Evolutionary conservation across 2,329 filamentous ascomycete species (phyloP).

Genomic region (Pestalotiopsis sp.): DNA sequence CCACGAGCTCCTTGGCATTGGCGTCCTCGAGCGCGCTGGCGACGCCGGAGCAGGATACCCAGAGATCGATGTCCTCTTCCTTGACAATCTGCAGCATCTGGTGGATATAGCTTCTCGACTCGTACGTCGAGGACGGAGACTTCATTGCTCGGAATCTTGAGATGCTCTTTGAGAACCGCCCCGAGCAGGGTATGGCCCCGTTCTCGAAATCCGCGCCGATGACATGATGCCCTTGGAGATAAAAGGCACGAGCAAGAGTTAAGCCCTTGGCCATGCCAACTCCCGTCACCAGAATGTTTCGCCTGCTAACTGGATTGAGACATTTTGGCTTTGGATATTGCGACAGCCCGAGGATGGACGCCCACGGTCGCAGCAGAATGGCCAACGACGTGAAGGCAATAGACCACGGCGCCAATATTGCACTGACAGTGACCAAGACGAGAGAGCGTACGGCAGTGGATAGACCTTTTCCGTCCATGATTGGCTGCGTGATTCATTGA

Average conservation of each 20-base stretch:
- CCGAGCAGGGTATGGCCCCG: constrained; percentile 46
- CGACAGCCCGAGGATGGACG: background rate
- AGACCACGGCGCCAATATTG: background rate
- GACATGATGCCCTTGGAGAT: constrained; percentile 66
- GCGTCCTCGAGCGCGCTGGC: constrained; percentile 68
- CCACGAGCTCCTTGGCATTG: constrained; percentile 61
- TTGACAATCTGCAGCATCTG: constrained; percentile 60
- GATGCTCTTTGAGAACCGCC: constrained; percentile 60
- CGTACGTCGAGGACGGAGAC: constrained; percentile 23
- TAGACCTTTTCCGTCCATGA: background rate
- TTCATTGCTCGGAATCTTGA: constrained; percentile 52
- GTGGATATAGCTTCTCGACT: constrained; percentile 53
- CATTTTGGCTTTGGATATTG: background rate
- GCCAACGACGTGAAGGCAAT: background rate
- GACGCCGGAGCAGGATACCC: constrained; percentile 75
- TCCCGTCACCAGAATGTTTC: constrained; percentile 70
- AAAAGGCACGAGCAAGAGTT: constrained; percentile 64
- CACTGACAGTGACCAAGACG: background rate
- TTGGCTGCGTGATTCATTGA: background rate
- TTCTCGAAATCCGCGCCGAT: constrained; percentile 69
- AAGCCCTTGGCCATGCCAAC: constrained; percentile 74
- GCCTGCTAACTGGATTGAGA: background rate
- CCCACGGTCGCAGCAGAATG: constrained; percentile 2
- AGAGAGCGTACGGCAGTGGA: background rate
- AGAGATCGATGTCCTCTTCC: constrained; percentile 65